phyloP scores from a whole-genome alignment of 768 basidiomycete genomes.

The Sistotremastrum niveocremeum region DNA sequence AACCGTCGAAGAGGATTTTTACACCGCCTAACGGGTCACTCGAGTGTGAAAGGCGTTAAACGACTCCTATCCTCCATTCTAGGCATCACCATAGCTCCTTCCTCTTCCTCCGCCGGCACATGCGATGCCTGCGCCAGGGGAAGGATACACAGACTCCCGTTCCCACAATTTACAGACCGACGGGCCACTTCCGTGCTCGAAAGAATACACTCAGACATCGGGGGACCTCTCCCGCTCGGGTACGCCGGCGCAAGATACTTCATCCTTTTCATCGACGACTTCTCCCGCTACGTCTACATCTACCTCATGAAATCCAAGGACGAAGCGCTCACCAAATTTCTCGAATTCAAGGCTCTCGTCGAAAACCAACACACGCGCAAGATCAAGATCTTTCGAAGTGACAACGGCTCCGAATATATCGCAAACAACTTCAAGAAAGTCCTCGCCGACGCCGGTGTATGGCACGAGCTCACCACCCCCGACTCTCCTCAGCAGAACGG shows the following conservation, averaged over 20 bases:
- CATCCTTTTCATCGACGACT: conserved; percentile 11
- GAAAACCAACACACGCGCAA: conserved; percentile 7
- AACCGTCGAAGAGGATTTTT: no score
- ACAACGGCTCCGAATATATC: conserved; percentile 16
- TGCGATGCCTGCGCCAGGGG: no score
- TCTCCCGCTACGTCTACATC: conserved; percentile 9
- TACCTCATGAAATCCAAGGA: conserved; percentile 7
- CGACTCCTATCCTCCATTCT: no score
- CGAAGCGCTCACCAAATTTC: conserved; percentile 4
- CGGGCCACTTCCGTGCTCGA: no score
- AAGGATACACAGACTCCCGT: no score
- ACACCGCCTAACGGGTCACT: no score
- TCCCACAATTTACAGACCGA: no score
- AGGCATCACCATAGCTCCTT: no score
- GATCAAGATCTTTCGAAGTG: conserved; percentile 10
- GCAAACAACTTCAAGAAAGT: conserved; percentile 1
- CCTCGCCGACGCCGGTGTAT: conserved; percentile 6
- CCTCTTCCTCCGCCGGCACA: no score
- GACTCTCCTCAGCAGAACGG: conserved; percentile 34
- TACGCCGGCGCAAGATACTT: conserved; percentile 13
- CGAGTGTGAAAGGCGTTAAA: no score
- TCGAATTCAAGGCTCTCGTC: conserved; percentile 4
- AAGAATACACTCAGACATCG: conserved; percentile 4
- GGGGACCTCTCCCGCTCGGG: conserved; percentile 6
- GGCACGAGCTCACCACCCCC: conserved; percentile 20